Evolutionary conservation across 257 asterid genomes (phyloP).

Genomic region (Ehretia macrophylla): DNA sequence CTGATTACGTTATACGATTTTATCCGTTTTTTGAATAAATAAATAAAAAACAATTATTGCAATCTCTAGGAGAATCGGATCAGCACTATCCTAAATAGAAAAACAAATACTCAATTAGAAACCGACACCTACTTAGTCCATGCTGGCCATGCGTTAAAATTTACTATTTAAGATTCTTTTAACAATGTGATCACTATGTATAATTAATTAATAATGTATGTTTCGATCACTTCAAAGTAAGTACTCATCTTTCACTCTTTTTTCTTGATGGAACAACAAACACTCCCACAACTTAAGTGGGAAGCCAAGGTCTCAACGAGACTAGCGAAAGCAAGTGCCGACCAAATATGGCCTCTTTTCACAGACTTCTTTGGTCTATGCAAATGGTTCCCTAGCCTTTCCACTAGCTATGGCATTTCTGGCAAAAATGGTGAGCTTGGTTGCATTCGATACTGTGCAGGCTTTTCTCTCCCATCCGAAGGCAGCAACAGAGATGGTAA

Average conservation of each 20-base stretch:
- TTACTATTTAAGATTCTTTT: too few species aligned
- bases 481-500: background rate
- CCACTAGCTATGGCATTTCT: conserved; percentile 47
- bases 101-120: too few species aligned
- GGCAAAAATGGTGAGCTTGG: conserved; percentile 65
- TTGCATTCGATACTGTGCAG: conserved; percentile 62
- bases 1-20: too few species aligned
- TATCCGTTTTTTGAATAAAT: too few species aligned
- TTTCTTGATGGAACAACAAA: conserved; percentile 13
- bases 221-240: too few species aligned
- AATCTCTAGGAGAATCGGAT: too few species aligned
- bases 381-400: conserved; percentile 70
- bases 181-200: too few species aligned
- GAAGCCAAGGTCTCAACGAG: conserved; percentile 39
- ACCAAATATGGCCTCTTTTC: conserved; percentile 59
- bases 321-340: conserved; percentile 37
- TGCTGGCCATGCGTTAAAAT: too few species aligned
- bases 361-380: conserved; percentile 61
- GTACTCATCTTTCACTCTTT: background rate
- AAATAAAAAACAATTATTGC: too few species aligned
- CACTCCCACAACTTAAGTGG: conserved; percentile 36
- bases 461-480: conserved; percentile 36
- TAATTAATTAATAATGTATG: too few species aligned
- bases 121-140: too few species aligned
- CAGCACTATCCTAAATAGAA: too few species aligned